Evolutionary conservation across 129 eudicot species (phyloP).

Genomic region (Escallonia herrerae): DNA sequence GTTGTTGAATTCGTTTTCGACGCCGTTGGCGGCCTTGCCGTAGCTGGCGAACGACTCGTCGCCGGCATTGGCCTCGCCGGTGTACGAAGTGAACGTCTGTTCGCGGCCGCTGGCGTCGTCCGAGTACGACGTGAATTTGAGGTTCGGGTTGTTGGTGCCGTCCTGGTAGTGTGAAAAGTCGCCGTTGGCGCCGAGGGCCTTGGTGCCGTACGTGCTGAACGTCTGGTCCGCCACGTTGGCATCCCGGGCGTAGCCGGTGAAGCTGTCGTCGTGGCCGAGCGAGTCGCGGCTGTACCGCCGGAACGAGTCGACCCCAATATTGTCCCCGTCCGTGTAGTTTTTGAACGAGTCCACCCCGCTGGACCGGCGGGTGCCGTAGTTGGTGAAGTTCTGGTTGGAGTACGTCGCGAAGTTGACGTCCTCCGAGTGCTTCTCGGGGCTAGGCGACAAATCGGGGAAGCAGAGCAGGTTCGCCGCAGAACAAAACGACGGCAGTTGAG

Average conservation of each 20-base stretch:
- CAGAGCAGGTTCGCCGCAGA: conserved; percentile 68
- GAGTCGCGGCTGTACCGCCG: conserved; percentile 87
- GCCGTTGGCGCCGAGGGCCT: conserved; percentile 77
- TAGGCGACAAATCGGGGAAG: conserved; percentile 61
- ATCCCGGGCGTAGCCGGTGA: conserved; percentile 51
- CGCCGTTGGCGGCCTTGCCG: conserved; percentile 73
- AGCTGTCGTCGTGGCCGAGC: conserved; percentile 55
- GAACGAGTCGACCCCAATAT: conserved; percentile 52
- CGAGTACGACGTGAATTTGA: conserved; percentile 75
- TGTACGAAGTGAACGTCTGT: conserved; percentile 39
- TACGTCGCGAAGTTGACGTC: conserved; percentile 46
- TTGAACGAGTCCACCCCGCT: conserved; percentile 63
- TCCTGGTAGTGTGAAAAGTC: conserved; percentile 42
- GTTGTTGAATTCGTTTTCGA: conserved; percentile 33
- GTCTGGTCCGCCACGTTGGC: conserved; percentile 62
- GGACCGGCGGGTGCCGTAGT: conserved; percentile 56
- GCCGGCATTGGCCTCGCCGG: conserved; percentile 60
- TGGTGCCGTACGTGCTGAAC: conserved; percentile 64
- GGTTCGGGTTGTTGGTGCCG: conserved; percentile 50
- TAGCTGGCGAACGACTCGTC: conserved; percentile 53
- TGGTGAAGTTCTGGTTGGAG: conserved; percentile 60
- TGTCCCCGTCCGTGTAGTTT: conserved; percentile 48
- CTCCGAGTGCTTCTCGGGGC: conserved; percentile 50
- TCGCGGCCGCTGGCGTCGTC: conserved; percentile 59
- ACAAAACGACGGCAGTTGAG: conserved; percentile 61